Evolutionary conservation across 495 filamentous ascomycete genomes (phyloP).

Genomic region (Aspergillus asperescens): DNA sequence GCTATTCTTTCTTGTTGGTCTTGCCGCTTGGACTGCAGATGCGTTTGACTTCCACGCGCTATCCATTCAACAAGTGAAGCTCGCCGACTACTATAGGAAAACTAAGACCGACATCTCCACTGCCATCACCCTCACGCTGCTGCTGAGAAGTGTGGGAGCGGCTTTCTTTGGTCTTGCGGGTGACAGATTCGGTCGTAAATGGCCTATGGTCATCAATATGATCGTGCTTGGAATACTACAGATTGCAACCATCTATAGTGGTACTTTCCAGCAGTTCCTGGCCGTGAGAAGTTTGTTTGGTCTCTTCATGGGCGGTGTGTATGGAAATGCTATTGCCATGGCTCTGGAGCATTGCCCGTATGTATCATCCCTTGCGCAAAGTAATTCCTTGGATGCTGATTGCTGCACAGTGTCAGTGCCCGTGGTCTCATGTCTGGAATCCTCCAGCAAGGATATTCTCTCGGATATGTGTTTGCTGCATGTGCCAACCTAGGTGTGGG

Average conservation of each 20-base stretch:
- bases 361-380: not conserved
- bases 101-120: conserved; percentile 63
- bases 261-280: conserved; percentile 62
- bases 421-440: conserved; percentile 74
- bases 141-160: conserved; percentile 66
- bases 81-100: conserved; percentile 60
- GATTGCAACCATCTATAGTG: conserved; percentile 66
- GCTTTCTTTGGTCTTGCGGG: conserved; percentile 65
- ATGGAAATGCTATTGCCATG: conserved; percentile 78
- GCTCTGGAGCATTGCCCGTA: conserved; percentile 70
- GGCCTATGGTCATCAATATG: conserved; percentile 73
- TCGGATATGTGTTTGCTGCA: conserved; percentile 70
- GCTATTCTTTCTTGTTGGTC: conserved; percentile 60
- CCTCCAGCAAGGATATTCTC: conserved; percentile 70
- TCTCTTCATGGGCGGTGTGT: conserved; percentile 80
- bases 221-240: conserved; percentile 59
- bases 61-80: conserved; percentile 63
- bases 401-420: conserved; percentile 41
- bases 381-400: conserved; percentile 8
- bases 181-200: conserved; percentile 73
- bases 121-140: conserved; percentile 68
- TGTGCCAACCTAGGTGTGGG: conserved; percentile 64
- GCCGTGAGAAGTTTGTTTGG: conserved; percentile 67
- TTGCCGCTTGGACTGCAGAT: conserved; percentile 62
- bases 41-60: conserved; percentile 76